Evolutionary conservation across 176 grass and related monocot genomes (phyloP).

Genomic region (Hordeum vulgare): MorexV3_pseudomolecules_assembly NC_058523.1:36655223-36655722

Average conservation of each 20-base stretch:
- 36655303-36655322: not conserved
- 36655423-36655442: slow-evolving; percentile 38
- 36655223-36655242: slow-evolving; percentile 62
- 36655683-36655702: slow-evolving; percentile 51
- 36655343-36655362: not conserved
- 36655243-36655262: slow-evolving; percentile 42
- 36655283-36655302: not conserved
- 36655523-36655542: slow-evolving; percentile 55
- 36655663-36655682: slow-evolving; percentile 21
- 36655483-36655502: slow-evolving; percentile 30
- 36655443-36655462: slow-evolving; percentile 73
- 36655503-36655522: not conserved
- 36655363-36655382: not conserved
- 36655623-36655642: slow-evolving; percentile 32
- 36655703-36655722: slow-evolving; percentile 18
- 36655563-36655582: slow-evolving; percentile 67
- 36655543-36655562: slow-evolving; percentile 60
- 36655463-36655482: slow-evolving; percentile 59
- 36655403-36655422: not conserved
- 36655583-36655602: slow-evolving; percentile 30
- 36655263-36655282: slow-evolving; percentile 51
- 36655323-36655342: not conserved
- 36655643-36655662: slow-evolving; percentile 46
- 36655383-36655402: not conserved
- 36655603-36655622: slow-evolving; percentile 9